Conservation (phyloP, 179 eudicot species). For the Actinidia polygama region DNA sequence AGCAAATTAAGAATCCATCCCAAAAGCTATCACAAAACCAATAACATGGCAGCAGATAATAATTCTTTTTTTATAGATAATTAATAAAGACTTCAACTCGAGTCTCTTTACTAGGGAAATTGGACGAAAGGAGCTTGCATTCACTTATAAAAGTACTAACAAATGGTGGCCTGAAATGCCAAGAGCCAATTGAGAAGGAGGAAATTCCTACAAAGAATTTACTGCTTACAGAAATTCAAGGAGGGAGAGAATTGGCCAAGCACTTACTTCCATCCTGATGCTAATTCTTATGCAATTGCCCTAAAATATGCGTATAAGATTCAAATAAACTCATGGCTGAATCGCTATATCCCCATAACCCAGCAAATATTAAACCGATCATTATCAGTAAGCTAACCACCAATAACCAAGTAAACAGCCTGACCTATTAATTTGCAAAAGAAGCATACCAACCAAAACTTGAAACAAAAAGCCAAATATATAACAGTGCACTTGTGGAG, state of each 20-base stretch:
- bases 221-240: slow-evolving; percentile 4
- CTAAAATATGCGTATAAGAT: neutral
- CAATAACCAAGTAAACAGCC: neutral
- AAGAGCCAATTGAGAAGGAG: neutral
- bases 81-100: neutral
- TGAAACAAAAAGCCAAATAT: neutral
- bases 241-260: neutral
- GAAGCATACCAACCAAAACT: neutral
- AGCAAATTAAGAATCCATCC: neutral
- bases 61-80: neutral
- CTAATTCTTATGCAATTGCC: neutral
- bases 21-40: slow-evolving; percentile 10
- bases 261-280: slow-evolving; percentile 80
- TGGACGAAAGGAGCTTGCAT: neutral
- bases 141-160: neutral
- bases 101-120: neutral
- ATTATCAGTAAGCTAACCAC: neutral
- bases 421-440: neutral
- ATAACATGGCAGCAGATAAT: slow-evolving; percentile 7
- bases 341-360: neutral
- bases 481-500: neutral
- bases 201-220: neutral
- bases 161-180: neutral
- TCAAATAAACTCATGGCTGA: neutral
- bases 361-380: neutral